These are phyloP conservation scores for Phoenix dactylifera DNA, from an alignment of 176 grass and related monocot species.

Conservation along the genomic window DNA sequence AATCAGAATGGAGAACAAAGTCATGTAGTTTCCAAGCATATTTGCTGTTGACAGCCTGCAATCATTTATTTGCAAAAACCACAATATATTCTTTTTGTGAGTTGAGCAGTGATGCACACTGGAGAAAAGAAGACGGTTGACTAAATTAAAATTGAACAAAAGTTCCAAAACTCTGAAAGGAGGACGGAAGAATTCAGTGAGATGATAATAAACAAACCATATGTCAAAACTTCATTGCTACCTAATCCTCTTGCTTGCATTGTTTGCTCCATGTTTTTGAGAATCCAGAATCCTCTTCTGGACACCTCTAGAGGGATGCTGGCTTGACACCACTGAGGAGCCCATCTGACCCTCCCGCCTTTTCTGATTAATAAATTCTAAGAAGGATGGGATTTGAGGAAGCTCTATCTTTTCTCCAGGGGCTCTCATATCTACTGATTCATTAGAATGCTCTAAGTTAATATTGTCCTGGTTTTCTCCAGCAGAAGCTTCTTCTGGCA, in stretches of 20 bases:
- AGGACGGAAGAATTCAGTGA: too few species aligned
- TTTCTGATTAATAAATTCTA: slow-evolving; percentile 54
- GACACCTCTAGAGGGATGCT: not conserved
- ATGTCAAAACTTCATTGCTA: not conserved
- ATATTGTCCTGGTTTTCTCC: slow-evolving; percentile 6
- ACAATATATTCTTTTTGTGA: too few species aligned
- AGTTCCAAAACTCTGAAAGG: too few species aligned
- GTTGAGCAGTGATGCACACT: too few species aligned
- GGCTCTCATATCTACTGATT: not conserved
- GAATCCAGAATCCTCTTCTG: slow-evolving; percentile 25
- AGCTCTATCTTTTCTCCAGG: slow-evolving; percentile 30
- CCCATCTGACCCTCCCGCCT: slow-evolving; percentile 18
- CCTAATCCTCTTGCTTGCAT: slow-evolving; percentile 49
- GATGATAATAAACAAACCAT: too few species aligned
- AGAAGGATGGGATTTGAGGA: slow-evolving; percentile 55
- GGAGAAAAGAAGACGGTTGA: too few species aligned
- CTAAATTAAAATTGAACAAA: too few species aligned
- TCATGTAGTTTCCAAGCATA: too few species aligned
- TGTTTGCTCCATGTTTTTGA: slow-evolving; percentile 14
- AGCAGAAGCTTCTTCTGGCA: slow-evolving; percentile 2
- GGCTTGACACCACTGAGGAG: slow-evolving; percentile 17
- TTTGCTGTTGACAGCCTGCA: too few species aligned
- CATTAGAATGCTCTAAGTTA: slow-evolving; percentile 3
- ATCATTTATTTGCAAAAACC: too few species aligned
- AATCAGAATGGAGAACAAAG: too few species aligned